Percentiles rank a stretch among this genome's conserved stretches.
phyloP scores from a whole-genome alignment of 495 filamentous ascomycete species.

The Penicillium riverlandense region DNA sequence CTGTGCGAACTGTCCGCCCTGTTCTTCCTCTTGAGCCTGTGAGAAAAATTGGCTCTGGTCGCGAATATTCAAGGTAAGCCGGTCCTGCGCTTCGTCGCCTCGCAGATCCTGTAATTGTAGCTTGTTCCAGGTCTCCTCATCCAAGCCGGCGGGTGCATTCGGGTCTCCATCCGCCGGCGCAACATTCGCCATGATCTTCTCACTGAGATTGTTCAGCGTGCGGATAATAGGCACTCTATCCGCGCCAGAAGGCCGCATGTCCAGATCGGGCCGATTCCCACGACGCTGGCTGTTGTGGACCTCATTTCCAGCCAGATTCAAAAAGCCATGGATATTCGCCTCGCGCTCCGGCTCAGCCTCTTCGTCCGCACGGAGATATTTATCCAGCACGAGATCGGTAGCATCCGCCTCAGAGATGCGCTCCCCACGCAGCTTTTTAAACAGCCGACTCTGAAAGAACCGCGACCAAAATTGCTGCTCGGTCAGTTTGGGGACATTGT shows the following conservation, averaged over 20 bases:
- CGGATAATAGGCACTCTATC: conserved; percentile 75
- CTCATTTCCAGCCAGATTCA: conserved; percentile 91
- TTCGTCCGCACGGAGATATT: conserved; percentile 69
- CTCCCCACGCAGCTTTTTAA: conserved; percentile 88
- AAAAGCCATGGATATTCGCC: conserved; percentile 72
- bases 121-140: conserved; percentile 67
- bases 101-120: conserved; percentile 78
- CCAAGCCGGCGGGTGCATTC: conserved; percentile 55
- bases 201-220: conserved; percentile 77
- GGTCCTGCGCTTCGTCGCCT: conserved; percentile 60
- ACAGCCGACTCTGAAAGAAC: conserved; percentile 84
- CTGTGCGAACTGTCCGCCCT: conserved; percentile 51
- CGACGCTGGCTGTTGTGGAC: conserved; percentile 70
- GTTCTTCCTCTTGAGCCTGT: conserved; percentile 47
- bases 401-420: conserved; percentile 67
- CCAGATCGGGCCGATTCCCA: conserved; percentile 78
- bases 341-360: conserved; percentile 41
- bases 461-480: conserved; percentile 83
- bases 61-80: conserved; percentile 78
- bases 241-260: conserved; percentile 66
- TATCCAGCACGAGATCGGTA: conserved; percentile 70
- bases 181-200: conserved; percentile 85
- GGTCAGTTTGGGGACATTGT: conserved; percentile 76
- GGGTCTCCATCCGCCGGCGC: conserved; percentile 66
- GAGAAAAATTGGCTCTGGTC: conserved; percentile 79